phyloP scores from a whole-genome alignment of 345 rosid species.

The Reutealis trisperma region DNA sequence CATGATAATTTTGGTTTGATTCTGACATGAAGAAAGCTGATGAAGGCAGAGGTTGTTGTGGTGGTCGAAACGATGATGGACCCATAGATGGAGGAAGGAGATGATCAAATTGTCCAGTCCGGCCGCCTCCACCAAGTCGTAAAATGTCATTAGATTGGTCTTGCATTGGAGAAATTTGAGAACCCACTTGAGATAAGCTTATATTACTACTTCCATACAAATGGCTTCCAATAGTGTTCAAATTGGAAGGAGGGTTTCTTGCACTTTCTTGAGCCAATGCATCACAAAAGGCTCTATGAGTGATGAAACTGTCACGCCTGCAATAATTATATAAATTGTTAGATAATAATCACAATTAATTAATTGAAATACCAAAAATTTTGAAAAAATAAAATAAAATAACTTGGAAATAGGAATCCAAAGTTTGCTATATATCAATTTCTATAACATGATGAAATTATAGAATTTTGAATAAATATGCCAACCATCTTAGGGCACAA shows the following conservation, averaged over 20 bases:
- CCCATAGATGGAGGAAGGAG: constrained; percentile 45
- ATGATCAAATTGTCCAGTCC: constrained; percentile 47
- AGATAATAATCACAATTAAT: not conserved
- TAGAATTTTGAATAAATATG: not conserved
- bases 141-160: constrained; percentile 49
- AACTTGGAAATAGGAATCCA: not conserved
- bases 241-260: constrained; percentile 55
- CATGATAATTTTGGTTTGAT: constrained; percentile 46
- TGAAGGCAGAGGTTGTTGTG: constrained; percentile 27
- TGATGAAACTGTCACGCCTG: constrained; percentile 84
- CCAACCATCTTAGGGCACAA: not conserved
- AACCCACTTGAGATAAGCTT: constrained; percentile 63
- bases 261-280: constrained; percentile 84
- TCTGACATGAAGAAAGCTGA: constrained; percentile 57
- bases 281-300: constrained; percentile 83
- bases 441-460: constrained; percentile 1
- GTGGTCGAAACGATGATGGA: constrained; percentile 38
- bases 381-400: not conserved
- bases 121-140: constrained; percentile 46
- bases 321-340: constrained; percentile 7
- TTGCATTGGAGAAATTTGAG: constrained; percentile 44
- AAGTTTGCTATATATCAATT: not conserved
- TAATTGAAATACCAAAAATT: not conserved
- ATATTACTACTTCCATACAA: constrained; percentile 59
- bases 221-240: constrained; percentile 58